Percentiles rank a stretch among this genome's conserved stretches.
Evolutionary conservation across 306 rosid genomes (phyloP).

Genomic region (Quercus wislizeni): DNA sequence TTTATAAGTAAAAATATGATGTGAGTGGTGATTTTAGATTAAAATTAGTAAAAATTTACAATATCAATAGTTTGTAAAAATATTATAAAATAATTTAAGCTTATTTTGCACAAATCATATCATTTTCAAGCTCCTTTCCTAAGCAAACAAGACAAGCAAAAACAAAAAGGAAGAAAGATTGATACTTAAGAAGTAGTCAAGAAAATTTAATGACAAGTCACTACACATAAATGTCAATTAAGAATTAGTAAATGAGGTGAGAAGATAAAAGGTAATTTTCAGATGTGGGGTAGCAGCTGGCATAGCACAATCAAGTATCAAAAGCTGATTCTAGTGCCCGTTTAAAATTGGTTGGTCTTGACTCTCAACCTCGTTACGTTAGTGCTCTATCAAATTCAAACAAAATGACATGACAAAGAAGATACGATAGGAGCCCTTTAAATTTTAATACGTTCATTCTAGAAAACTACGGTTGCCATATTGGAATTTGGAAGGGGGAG

Average conservation of each 20-base stretch:
- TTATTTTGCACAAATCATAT: too few species aligned
- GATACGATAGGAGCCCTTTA: neutral
- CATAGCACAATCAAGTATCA: conserved; percentile 19
- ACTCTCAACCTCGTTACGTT: neutral
- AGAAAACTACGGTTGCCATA: neutral
- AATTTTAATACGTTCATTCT: neutral
- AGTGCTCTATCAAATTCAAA: neutral
- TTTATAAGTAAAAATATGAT: too few species aligned
- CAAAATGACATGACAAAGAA: neutral
- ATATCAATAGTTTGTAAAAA: too few species aligned
- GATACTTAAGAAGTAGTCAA: neutral
- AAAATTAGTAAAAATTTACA: accelerated
- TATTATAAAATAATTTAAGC: too few species aligned
- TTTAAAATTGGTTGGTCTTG: conserved; percentile 29
- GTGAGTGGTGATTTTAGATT: accelerated
- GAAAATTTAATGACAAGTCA: neutral
- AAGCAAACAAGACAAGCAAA: neutral
- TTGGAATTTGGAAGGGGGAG: neutral
- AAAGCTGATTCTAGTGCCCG: conserved; percentile 31
- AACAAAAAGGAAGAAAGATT: neutral
- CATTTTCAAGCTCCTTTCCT: too few species aligned
- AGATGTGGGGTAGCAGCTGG: conserved; percentile 29
- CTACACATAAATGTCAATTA: neutral
- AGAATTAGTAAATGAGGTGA: neutral
- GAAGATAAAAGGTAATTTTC: conserved; percentile 38